Conservation (phyloP, 345 rosid genomes). For the Linum lewisii region DNA sequence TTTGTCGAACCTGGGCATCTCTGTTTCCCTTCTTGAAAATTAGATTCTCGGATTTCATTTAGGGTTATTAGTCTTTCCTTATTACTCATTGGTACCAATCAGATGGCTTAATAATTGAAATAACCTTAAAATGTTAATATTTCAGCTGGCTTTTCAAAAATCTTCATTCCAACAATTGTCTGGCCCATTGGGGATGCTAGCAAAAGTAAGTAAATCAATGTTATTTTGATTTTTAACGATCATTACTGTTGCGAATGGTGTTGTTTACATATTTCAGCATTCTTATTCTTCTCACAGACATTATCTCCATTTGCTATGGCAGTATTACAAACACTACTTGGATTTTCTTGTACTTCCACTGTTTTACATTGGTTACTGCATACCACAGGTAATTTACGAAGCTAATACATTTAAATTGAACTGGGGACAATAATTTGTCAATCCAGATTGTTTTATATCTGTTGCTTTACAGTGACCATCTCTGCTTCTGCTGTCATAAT, state of each 20-base stretch:
- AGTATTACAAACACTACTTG: slow-evolving; percentile 56
- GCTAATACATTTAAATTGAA: too few species aligned
- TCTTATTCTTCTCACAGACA: neutral
- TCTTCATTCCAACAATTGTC: slow-evolving; percentile 31
- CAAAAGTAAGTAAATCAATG: slow-evolving; percentile 43
- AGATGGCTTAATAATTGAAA: neutral
- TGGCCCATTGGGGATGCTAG: slow-evolving; percentile 31
- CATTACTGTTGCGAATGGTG: neutral
- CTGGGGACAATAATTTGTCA: too few species aligned
- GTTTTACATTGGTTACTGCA: slow-evolving; percentile 37
- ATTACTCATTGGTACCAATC: neutral
- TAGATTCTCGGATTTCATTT: neutral
- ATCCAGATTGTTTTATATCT: too few species aligned
- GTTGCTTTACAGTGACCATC: neutral
- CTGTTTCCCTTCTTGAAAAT: neutral
- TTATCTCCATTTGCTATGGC: slow-evolving; percentile 26
- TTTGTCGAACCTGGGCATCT: neutral
- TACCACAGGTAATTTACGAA: slow-evolving; percentile 61
- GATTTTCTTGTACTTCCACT: slow-evolving; percentile 42
- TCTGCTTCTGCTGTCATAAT: neutral
- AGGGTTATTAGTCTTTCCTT: neutral
- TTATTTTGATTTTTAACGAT: neutral
- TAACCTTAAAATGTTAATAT: neutral
- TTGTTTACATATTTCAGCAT: neutral
- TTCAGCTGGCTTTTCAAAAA: slow-evolving; percentile 50